Percentiles rank a stretch among this genome's conserved stretches.
phyloP scores from a whole-genome alignment of 306 rosid genomes.

The Vigna unguiculata region DNA sequence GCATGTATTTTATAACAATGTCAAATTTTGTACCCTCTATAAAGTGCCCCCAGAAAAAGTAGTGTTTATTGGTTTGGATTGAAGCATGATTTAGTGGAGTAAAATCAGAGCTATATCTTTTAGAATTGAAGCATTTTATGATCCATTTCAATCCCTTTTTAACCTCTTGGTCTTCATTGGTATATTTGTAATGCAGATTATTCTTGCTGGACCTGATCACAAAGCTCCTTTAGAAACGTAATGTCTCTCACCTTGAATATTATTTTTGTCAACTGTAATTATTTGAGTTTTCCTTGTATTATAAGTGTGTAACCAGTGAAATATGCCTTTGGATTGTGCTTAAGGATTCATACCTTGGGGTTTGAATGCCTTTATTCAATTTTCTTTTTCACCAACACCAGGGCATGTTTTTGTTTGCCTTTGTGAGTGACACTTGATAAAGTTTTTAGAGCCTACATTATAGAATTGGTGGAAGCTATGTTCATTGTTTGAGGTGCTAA shows the following conservation, averaged over 20 bases:
- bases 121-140: neutral
- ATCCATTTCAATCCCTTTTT: neutral
- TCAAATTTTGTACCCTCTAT: neutral
- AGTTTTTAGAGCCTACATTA: constrained; percentile 20
- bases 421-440: constrained; percentile 49
- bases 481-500: constrained; percentile 39
- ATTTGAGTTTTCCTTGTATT: constrained; percentile 52
- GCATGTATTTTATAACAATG: neutral
- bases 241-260: constrained; percentile 31
- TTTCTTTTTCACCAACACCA: constrained; percentile 45
- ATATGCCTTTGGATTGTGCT: constrained; percentile 48
- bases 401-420: constrained; percentile 57
- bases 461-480: constrained; percentile 37
- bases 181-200: constrained; percentile 61
- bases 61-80: neutral
- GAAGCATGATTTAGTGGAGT: neutral
- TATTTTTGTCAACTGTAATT: constrained; percentile 58
- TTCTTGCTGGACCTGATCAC: constrained; percentile 86
- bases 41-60: neutral
- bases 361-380: constrained; percentile 35
- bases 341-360: constrained; percentile 33
- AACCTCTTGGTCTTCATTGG: constrained; percentile 27
- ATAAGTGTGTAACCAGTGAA: constrained; percentile 55
- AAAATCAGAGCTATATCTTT: neutral
- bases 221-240: constrained; percentile 62